These are phyloP conservation scores for Tolypocladium capitatum DNA, from an alignment of 2,329 filamentous ascomycete species.

Conservation along the genomic window DNA sequence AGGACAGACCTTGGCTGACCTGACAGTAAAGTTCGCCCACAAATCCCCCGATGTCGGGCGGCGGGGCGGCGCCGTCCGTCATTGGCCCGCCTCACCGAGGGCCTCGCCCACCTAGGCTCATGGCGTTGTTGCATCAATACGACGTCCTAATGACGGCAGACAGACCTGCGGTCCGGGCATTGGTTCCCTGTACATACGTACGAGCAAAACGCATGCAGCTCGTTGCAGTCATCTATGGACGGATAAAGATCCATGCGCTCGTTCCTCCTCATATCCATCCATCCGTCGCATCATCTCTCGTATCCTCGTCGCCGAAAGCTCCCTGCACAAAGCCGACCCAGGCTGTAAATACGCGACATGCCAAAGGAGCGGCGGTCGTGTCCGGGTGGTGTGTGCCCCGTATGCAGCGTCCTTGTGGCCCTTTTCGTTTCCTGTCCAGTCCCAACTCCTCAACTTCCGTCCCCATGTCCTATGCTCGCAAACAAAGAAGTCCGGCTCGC, in stretches of 20 bases:
- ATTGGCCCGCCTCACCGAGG: neutral
- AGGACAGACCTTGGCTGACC: too few species aligned
- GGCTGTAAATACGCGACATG: neutral
- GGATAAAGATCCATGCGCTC: neutral
- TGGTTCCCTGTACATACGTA: too few species aligned
- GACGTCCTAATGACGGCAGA: neutral
- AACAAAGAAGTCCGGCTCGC: neutral
- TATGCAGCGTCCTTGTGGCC: neutral
- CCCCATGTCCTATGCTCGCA: neutral
- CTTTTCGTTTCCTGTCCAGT: neutral
- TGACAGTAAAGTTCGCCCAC: too few species aligned
- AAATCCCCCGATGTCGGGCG: slow-evolving; percentile 4
- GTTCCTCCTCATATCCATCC: neutral
- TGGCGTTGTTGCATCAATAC: too few species aligned
- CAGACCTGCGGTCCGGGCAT: too few species aligned
- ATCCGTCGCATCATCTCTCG: neutral
- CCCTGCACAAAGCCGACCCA: neutral
- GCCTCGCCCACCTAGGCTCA: too few species aligned
- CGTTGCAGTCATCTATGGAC: neutral
- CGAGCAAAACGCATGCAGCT: too few species aligned
- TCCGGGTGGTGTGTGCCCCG: too few species aligned
- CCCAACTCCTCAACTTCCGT: neutral
- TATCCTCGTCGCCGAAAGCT: neutral
- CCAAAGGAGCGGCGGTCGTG: neutral
- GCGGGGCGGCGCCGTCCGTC: neutral